Evolutionary conservation across 768 basidiomycete genomes (phyloP).

Genomic region (Lactifluus echinatus): DNA sequence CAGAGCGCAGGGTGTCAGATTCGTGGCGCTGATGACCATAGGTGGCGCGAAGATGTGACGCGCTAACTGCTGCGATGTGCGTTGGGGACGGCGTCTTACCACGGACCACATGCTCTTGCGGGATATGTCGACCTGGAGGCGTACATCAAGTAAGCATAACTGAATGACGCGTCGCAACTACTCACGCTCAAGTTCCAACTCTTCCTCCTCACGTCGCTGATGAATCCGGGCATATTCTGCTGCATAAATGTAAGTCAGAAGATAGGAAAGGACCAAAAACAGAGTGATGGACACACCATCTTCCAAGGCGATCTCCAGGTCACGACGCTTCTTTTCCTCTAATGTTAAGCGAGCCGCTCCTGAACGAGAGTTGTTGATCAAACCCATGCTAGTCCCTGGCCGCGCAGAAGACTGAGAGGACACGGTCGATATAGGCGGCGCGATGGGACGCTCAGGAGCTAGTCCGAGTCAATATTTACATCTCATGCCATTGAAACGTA

Average conservation of each 20-base stretch:
- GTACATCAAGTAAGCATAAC: not conserved
- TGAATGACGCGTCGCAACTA: not conserved
- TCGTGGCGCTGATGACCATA: constrained; percentile 58
- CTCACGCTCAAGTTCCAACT: constrained; percentile 36
- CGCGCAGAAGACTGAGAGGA: constrained; percentile 24
- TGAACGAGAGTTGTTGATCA: constrained; percentile 20
- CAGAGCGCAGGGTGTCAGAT: constrained; percentile 63
- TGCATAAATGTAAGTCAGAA: not conserved
- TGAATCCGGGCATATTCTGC: constrained; percentile 23
- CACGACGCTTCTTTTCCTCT: constrained; percentile 37
- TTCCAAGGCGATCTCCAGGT: constrained; percentile 31
- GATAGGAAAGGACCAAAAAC: constrained; percentile 15
- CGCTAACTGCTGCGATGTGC: constrained; percentile 24
- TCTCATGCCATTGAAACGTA: not conserved
- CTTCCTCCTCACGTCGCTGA: constrained; percentile 24
- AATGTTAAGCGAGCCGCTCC: constrained; percentile 34
- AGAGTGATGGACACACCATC: constrained; percentile 32
- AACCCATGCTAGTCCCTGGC: constrained; percentile 38
- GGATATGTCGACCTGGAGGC: constrained; percentile 21
- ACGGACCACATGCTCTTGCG: constrained; percentile 20
- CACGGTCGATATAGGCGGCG: not conserved
- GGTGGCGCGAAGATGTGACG: constrained; percentile 26
- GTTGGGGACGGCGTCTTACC: constrained; percentile 51
- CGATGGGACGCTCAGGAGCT: constrained; percentile 10
- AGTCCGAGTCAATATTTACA: not conserved